Evolutionary conservation across 2,329 filamentous ascomycete species (phyloP), one percentile per base, ranked within the genome.

Genomic region (Aureobasidium sp.): DNA sequence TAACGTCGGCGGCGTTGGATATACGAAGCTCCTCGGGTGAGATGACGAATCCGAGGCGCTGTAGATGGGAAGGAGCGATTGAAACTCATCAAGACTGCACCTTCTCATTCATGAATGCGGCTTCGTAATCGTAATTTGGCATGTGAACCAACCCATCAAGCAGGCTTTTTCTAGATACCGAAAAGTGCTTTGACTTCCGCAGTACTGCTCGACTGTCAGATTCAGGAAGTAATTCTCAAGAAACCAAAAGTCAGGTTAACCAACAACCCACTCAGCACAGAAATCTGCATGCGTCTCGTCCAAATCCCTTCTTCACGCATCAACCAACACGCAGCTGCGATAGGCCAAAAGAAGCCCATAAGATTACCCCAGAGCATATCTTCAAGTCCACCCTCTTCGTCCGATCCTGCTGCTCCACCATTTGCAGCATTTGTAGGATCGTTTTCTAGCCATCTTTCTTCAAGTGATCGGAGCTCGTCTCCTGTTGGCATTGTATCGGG

Each of bases 311-410:
- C 93, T 78, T 97, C 93, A 67, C 95, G 86, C 70, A 95, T 87
- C 58, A 97, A 82, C 94, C 95, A 98, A 61, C 91, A 90, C 65
- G 95, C 82, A 73, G 93, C 94, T 0, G 93, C 95, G 15, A 98
- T 79, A 4, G 96, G 96, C 89, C 95, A 98, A 77, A 99, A 92
- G 83, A 98, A 99, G 0, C 96, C 96, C 73, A 96, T 93, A 67
- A 97, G 82, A 78, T 96, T 93, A 6, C 95, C 96, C 80, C 91
- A 93, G 66, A 98, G 85, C 82, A 98, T 88, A 73, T 97, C 91
- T 74, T 98, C 95, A 53, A 97, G 82, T 15, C 92, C 86, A 0
- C 88, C 90, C 50, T 83, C 82, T 50, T 83, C 78, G 64, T 87
- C 83, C 31, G 83, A 85, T 43, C 85, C 84, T 4, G 84, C 82